phyloP scores from a whole-genome alignment of 768 basidiomycete genomes.

The Russula earlei region DNA sequence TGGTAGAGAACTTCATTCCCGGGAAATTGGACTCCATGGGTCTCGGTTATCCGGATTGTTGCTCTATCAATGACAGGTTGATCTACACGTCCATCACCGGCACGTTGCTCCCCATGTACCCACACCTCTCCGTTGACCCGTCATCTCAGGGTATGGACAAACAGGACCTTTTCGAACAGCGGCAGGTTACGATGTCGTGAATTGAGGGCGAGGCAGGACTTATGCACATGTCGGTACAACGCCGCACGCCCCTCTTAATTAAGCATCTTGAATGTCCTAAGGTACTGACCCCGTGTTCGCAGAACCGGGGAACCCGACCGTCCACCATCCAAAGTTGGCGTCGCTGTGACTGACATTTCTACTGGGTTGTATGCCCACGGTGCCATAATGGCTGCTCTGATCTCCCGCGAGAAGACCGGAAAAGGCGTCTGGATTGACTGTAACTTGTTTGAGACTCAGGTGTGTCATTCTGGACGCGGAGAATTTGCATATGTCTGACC shows the following conservation, averaged over 20 bases:
- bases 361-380: constrained; percentile 87
- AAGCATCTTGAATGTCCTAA: too few relatives aligned
- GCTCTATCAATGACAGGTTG: constrained; percentile 63
- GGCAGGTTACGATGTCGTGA: constrained; percentile 79
- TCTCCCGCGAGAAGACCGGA: constrained; percentile 77
- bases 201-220: constrained; percentile 68
- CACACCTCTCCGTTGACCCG: background rate
- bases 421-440: constrained; percentile 88
- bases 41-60: constrained; percentile 77
- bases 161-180: constrained; percentile 79
- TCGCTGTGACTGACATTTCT: constrained; percentile 84
- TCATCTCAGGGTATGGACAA: constrained; percentile 64
- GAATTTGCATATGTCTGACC: background rate
- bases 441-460: constrained; percentile 88
- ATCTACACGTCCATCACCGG: constrained; percentile 89
- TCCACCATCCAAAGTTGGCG: constrained; percentile 88
- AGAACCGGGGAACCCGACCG: constrained; percentile 87
- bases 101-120: constrained; percentile 25
- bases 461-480: constrained; percentile 25
- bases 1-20: constrained; percentile 83
- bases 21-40: constrained; percentile 82
- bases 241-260: background rate
- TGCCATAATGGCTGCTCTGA: constrained; percentile 82
- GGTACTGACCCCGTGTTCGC: constrained; percentile 12
- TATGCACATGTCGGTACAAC: constrained; percentile 73